These are phyloP conservation scores for Naganishia vishniacii DNA, from an alignment of 768 basidiomycete genomes.

Conservation along the genomic window DNA sequence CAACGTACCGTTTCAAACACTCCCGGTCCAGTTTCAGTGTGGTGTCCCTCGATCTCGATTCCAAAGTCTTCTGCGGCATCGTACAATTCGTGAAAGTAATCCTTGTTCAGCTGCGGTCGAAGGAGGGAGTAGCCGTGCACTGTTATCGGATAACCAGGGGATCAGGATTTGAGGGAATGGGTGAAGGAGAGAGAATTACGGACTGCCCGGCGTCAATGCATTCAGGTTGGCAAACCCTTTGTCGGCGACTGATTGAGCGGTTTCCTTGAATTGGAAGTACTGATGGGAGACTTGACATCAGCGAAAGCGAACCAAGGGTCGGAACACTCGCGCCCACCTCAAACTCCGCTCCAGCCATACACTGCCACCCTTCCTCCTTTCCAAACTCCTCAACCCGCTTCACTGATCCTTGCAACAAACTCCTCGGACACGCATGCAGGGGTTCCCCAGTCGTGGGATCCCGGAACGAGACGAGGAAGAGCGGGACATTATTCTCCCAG, in stretches of 20 bases:
- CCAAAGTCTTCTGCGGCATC: constrained; percentile 63
- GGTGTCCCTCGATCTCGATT: constrained; percentile 78
- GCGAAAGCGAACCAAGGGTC: background rate
- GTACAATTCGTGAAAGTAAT: constrained; percentile 83
- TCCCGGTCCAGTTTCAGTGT: constrained; percentile 50
- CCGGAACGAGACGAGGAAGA: constrained; percentile 85
- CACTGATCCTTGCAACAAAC: constrained; percentile 62
- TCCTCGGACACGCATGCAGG: constrained; percentile 76
- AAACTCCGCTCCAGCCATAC: constrained; percentile 85
- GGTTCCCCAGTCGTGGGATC: constrained; percentile 78
- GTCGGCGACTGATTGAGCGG: constrained; percentile 64
- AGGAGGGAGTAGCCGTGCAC: constrained; percentile 97
- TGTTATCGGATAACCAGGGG: constrained; percentile 41
- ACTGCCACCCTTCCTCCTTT: constrained; percentile 54
- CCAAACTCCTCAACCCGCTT: constrained; percentile 51
- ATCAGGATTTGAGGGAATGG: background rate
- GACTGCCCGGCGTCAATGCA: constrained; percentile 88
- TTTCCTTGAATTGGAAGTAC: constrained; percentile 58
- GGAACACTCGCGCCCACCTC: constrained; percentile 59
- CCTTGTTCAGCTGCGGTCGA: constrained; percentile 78
- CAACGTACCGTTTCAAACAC: constrained; percentile 43
- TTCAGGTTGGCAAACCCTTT: constrained; percentile 72
- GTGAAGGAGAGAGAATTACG: constrained; percentile 50
- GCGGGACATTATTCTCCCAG: constrained; percentile 85
- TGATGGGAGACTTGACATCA: background rate